These are phyloP conservation scores for Tetrahymena thermophila DNA, from an alignment of 73 alveolate genomes.

Conservation along the genomic window DNA sequence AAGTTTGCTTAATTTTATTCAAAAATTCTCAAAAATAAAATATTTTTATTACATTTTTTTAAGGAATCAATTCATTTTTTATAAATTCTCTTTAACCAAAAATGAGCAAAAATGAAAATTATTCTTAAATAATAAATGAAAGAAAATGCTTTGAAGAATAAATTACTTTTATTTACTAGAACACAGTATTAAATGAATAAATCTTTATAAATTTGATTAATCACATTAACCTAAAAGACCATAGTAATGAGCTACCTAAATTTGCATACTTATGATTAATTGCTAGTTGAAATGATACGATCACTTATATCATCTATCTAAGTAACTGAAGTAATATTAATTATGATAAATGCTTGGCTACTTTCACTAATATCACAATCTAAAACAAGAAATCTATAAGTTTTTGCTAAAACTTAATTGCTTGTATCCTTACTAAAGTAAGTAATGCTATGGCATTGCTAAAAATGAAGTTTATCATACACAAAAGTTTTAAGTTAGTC, in stretches of 20 bases:
- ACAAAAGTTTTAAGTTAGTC: not conserved
- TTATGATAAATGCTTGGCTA: not conserved
- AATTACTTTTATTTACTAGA: not conserved
- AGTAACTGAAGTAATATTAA: not conserved
- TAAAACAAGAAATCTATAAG: not conserved
- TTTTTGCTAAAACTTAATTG: not conserved
- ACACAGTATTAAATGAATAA: not conserved
- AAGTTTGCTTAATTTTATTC: no score
- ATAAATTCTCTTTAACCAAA: no score
- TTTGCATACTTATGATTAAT: not conserved
- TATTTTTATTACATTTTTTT: no score
- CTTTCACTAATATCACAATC: not conserved
- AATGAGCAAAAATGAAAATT: no score
- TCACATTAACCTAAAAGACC: not conserved
- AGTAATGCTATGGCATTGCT: not conserved
- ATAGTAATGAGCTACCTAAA: not conserved
- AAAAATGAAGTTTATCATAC: not conserved
- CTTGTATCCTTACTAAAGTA: not conserved
- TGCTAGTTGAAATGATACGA: not conserved
- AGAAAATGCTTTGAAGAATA: not conserved
- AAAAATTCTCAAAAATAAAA: no score
- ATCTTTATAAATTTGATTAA: not conserved
- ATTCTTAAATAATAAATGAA: no score
- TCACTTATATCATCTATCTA: not conserved
- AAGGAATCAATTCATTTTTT: no score